A percentile compares a stretch with the other conserved stretches of the same genome.
phyloP scores from a whole-genome alignment of 306 rosid species.

The Trichosanthes cucumerina region DNA sequence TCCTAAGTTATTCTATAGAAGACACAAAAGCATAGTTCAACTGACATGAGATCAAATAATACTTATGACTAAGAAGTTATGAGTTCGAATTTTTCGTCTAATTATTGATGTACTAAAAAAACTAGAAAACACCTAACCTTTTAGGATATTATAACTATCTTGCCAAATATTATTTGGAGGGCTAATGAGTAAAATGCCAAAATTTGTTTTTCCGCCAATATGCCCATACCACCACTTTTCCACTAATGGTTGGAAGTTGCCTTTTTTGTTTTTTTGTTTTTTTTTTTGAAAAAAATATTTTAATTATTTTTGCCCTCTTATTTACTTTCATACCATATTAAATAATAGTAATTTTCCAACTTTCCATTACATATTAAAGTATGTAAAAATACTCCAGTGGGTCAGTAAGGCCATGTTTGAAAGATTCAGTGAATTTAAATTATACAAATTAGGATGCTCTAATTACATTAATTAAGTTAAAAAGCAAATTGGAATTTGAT shows the following conservation, averaged over 20 bases:
- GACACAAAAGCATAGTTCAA: too few relatives aligned
- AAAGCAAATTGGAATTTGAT: not conserved
- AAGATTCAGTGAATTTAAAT: conserved; percentile 6
- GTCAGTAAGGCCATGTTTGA: not conserved
- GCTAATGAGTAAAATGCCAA: not conserved
- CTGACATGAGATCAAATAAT: too few relatives aligned
- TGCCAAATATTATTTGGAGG: not conserved
- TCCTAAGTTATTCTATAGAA: too few relatives aligned
- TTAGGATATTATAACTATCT: not conserved
- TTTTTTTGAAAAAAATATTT: too few relatives aligned
- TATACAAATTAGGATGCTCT: not conserved
- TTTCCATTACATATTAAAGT: not conserved
- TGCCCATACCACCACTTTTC: not conserved
- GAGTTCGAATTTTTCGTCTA: too few relatives aligned
- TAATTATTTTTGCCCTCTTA: not conserved
- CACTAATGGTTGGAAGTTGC: conserved; percentile 1
- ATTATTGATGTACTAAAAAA: too few relatives aligned
- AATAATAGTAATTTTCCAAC: not conserved
- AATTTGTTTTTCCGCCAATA: not conserved
- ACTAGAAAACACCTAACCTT: not conserved
- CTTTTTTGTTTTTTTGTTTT: not conserved
- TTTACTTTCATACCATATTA: not conserved
- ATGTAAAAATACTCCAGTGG: conserved; percentile 6
- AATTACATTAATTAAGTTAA: not conserved
- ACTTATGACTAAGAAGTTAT: too few relatives aligned